A percentile compares a stretch with the other conserved stretches of the same genome.
These are phyloP conservation scores for Anthostomella pinea DNA, from an alignment of 2,329 filamentous ascomycete genomes.

Conservation along the genomic window DNA sequence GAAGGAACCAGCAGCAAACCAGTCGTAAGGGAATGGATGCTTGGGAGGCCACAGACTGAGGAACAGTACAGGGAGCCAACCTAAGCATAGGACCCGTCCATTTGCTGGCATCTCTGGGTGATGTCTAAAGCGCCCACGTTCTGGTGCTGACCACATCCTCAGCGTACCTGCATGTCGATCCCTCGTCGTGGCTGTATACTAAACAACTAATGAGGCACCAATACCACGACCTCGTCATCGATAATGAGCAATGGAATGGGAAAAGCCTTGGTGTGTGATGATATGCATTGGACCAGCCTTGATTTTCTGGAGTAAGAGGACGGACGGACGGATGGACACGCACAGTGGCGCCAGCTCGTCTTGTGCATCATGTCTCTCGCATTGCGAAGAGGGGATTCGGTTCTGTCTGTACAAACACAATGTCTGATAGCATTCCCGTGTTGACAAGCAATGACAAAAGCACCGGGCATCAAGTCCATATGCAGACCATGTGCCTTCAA, in stretches of 20 bases:
- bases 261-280: conserved; percentile 16
- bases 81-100: conserved; percentile 12
- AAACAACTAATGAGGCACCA: conserved; percentile 11
- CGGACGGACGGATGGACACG: neutral
- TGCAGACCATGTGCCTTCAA: too few species aligned
- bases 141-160: too few species aligned
- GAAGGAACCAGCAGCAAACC: too few species aligned
- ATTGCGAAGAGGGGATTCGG: too few species aligned
- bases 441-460: too few species aligned
- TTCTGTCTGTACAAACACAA: too few species aligned
- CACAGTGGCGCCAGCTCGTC: conserved; percentile 2
- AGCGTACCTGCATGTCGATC: too few species aligned
- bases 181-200: too few species aligned
- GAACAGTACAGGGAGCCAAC: conserved; percentile 11
- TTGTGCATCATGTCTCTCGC: too few species aligned
- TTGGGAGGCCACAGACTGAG: conserved; percentile 16
- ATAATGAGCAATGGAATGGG: conserved; percentile 9
- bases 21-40: conserved; percentile 28
- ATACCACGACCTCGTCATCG: conserved; percentile 8
- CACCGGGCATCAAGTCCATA: too few species aligned
- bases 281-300: conserved; percentile 18
- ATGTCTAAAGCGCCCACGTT: too few species aligned
- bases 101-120: conserved; percentile 1
- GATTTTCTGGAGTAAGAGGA: conserved; percentile 19
- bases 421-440: too few species aligned